phyloP scores from a whole-genome alignment of 208 protist genomes.

The Acanthamoeba healyi region DNA sequence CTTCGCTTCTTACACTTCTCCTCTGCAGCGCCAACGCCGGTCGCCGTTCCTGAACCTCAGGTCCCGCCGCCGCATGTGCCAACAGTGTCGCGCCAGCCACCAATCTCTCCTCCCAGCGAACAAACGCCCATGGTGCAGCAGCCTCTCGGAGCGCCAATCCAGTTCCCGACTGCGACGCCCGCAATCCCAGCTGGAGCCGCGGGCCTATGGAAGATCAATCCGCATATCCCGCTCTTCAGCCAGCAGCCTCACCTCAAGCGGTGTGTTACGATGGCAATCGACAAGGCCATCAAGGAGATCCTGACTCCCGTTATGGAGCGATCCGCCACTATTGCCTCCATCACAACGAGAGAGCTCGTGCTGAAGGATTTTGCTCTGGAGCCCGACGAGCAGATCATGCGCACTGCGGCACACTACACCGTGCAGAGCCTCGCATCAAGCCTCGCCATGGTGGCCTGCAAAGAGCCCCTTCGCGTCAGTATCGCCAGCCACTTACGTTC shows the following conservation, averaged over 20 bases:
- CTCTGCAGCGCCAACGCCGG: not conserved
- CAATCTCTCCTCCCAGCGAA: slow-evolving; percentile 7
- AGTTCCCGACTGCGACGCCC: not conserved
- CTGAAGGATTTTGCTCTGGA: slow-evolving; percentile 98
- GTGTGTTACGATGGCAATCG: slow-evolving; percentile 67
- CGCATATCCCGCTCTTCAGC: slow-evolving; percentile 69
- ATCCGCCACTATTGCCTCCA: slow-evolving; percentile 94
- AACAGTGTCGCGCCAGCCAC: not conserved
- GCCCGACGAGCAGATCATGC: slow-evolving; percentile 92
- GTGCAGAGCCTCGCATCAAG: slow-evolving; percentile 93
- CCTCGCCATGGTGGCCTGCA: slow-evolving; percentile 94
- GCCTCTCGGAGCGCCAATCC: not conserved
- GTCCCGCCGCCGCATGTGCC: not conserved
- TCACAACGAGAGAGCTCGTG: slow-evolving; percentile 95
- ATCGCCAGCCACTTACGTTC: slow-evolving; percentile 88
- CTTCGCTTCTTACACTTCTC: not conserved
- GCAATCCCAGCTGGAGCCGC: not conserved
- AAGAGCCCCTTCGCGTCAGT: slow-evolving; percentile 92
- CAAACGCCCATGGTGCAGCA: not conserved
- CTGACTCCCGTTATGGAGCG: slow-evolving; percentile 94
- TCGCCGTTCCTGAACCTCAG: not conserved
- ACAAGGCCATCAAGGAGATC: slow-evolving; percentile 85
- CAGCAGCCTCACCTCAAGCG: slow-evolving; percentile 72
- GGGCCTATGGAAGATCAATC: slow-evolving; percentile 69
- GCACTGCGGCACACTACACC: slow-evolving; percentile 92